Evolutionary conservation across 1,139 yeast genomes (phyloP).

Genomic region (Trichomonascaceae sp.): DNA sequence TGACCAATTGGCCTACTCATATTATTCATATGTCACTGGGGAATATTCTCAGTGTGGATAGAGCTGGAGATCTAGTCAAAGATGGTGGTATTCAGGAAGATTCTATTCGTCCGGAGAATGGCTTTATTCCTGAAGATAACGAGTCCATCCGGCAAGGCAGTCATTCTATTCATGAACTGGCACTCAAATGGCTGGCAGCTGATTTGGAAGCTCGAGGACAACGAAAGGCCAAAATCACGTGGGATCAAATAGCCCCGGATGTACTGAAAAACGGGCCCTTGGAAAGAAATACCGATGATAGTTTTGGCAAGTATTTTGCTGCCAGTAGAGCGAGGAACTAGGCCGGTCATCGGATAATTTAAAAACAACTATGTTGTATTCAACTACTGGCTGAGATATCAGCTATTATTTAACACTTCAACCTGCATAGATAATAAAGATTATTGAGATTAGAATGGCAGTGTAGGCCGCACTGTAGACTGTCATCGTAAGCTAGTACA

Average conservation of each 20-base stretch:
- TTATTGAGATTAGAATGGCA: no score
- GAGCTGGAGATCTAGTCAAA: neutral
- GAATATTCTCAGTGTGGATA: constrained; percentile 29
- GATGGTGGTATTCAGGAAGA: no score
- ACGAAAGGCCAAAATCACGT: constrained; percentile 20
- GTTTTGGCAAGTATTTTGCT: constrained; percentile 28
- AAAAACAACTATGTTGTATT: neutral
- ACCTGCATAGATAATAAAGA: neutral
- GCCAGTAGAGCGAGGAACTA: constrained; percentile 26
- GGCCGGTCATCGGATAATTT: neutral
- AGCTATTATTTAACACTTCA: neutral
- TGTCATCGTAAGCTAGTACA: no score
- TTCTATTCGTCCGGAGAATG: no score
- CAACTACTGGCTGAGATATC: neutral
- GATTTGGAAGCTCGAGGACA: constrained; percentile 45
- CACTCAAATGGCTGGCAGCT: constrained; percentile 35
- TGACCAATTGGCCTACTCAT: constrained; percentile 82
- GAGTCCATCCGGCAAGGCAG: no score
- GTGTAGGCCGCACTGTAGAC: no score
- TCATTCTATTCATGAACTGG: constrained; percentile 33
- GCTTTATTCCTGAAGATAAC: no score
- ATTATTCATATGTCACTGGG: constrained; percentile 79
- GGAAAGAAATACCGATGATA: constrained; percentile 23
- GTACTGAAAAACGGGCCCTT: constrained; percentile 23
- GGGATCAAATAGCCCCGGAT: constrained; percentile 24